Evolutionary conservation across 495 filamentous ascomycete species (phyloP).

Genomic region (Pyrenopolyporus hunteri): DNA sequence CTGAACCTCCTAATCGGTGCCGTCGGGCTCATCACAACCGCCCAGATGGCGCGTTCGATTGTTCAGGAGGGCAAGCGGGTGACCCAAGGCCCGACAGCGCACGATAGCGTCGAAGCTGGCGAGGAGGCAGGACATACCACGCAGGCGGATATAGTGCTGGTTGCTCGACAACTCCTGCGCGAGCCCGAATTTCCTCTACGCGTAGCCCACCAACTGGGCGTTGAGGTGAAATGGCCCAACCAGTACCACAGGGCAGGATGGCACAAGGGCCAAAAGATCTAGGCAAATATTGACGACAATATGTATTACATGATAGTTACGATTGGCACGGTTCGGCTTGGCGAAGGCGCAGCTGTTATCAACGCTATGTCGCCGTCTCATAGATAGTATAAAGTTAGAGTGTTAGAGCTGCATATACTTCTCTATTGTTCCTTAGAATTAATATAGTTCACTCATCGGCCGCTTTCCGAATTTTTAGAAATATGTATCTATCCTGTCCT

Average conservation of each 20-base stretch:
- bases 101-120: slow-evolving; percentile 45
- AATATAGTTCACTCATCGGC: no score
- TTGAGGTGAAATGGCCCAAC: slow-evolving; percentile 59
- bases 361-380: neutral
- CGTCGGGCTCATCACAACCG: slow-evolving; percentile 74
- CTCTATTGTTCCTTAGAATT: no score
- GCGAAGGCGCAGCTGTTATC: neutral
- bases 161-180: slow-evolving; percentile 68
- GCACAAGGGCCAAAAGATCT: slow-evolving; percentile 38
- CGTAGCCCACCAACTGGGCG: slow-evolving; percentile 63
- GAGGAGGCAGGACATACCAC: slow-evolving; percentile 53
- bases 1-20: slow-evolving; percentile 67
- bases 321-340: neutral
- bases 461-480: no score
- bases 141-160: slow-evolving; percentile 67
- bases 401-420: neutral
- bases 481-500: no score
- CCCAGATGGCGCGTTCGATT: slow-evolving; percentile 62
- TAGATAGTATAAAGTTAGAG: slow-evolving; percentile 4
- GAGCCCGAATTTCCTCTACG: slow-evolving; percentile 71
- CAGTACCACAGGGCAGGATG: slow-evolving; percentile 56
- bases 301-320: slow-evolving; percentile 9
- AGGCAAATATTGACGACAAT: neutral
- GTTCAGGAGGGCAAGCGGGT: slow-evolving; percentile 54
- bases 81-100: slow-evolving; percentile 31